phyloP scores from a whole-genome alignment of 495 filamentous ascomycete genomes.

The Xylaria cubensis region DNA sequence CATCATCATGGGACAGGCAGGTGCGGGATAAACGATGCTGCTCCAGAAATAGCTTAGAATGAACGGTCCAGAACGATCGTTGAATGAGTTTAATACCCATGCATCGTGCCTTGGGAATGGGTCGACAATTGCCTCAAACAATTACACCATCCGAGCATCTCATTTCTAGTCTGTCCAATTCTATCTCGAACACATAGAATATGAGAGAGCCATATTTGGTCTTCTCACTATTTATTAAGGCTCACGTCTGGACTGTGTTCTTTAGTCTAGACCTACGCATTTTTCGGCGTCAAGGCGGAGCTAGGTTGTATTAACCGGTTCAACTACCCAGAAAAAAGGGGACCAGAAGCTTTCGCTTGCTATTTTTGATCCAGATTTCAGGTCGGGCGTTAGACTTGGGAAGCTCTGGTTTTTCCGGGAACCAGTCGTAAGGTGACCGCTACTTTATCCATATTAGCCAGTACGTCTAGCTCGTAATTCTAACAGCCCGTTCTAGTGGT shows the following conservation, averaged over 20 bases:
- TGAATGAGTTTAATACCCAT: slow-evolving; percentile 23
- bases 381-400: not conserved
- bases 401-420: slow-evolving; percentile 19
- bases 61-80: slow-evolving; percentile 32
- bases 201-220: slow-evolving; percentile 28
- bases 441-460: slow-evolving; percentile 30
- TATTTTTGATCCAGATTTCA: slow-evolving; percentile 23
- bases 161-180: not conserved
- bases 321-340: slow-evolving; percentile 9
- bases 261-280: slow-evolving; percentile 36
- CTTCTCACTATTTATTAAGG: slow-evolving; percentile 29
- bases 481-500: slow-evolving; percentile 1
- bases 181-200: slow-evolving; percentile 4
- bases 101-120: slow-evolving; percentile 13
- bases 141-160: not conserved
- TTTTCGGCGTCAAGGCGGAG: slow-evolving; percentile 17
- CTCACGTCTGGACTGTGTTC: slow-evolving; percentile 38
- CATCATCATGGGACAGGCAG: slow-evolving; percentile 12
- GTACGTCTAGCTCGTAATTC: slow-evolving; percentile 8
- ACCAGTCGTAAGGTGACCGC: not conserved
- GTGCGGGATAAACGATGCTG: slow-evolving; percentile 20
- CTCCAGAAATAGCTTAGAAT: slow-evolving; percentile 33
- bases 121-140: slow-evolving; percentile 2
- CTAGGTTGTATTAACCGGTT: slow-evolving; percentile 34
- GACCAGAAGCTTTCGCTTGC: slow-evolving; percentile 29